Conservation (phyloP, 1,284 basidiomycete genomes). For the Ustanciosporium gigantosporum region DNA sequence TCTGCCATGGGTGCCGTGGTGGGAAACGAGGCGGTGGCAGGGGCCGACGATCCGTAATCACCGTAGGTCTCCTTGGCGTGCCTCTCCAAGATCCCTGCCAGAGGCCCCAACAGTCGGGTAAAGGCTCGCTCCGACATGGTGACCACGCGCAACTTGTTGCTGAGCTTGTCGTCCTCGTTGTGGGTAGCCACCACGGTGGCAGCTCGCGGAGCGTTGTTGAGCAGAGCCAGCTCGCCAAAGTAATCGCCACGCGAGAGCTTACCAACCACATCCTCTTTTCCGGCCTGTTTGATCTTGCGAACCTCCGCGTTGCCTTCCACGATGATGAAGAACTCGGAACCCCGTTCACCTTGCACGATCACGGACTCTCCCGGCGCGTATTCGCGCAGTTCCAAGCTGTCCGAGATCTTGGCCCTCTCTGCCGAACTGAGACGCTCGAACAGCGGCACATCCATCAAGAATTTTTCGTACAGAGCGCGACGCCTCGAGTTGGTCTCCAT, state of each 20-base stretch:
- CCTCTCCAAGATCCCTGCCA: constrained; percentile 83
- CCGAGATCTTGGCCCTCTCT: constrained; percentile 94
- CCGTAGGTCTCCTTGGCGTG: constrained; percentile 66
- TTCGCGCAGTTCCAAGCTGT: constrained; percentile 82
- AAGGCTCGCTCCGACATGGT: constrained; percentile 91
- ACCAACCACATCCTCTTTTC: constrained; percentile 66
- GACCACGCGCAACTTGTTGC: constrained; percentile 68
- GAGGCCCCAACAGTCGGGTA: constrained; percentile 86
- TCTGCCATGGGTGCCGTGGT: neutral
- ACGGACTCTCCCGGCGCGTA: constrained; percentile 83
- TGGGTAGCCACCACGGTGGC: constrained; percentile 86
- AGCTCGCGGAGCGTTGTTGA: constrained; percentile 83
- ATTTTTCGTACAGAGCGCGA: constrained; percentile 91
- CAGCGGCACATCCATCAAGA: constrained; percentile 87
- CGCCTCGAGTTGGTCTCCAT: constrained; percentile 66
- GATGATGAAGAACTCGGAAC: constrained; percentile 95
- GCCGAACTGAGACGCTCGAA: constrained; percentile 81
- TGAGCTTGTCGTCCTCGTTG: constrained; percentile 62
- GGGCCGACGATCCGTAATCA: constrained; percentile 3
- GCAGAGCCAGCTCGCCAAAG: constrained; percentile 89
- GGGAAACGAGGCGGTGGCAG: neutral
- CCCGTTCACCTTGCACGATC: constrained; percentile 87
- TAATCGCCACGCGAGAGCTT: constrained; percentile 87
- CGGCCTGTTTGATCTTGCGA: constrained; percentile 73
- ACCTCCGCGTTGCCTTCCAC: constrained; percentile 89